Evolutionary conservation across 129 eudicot species (phyloP), one percentile per base, ranked within the genome.

Genomic region (Oenanthe sinensis): DNA sequence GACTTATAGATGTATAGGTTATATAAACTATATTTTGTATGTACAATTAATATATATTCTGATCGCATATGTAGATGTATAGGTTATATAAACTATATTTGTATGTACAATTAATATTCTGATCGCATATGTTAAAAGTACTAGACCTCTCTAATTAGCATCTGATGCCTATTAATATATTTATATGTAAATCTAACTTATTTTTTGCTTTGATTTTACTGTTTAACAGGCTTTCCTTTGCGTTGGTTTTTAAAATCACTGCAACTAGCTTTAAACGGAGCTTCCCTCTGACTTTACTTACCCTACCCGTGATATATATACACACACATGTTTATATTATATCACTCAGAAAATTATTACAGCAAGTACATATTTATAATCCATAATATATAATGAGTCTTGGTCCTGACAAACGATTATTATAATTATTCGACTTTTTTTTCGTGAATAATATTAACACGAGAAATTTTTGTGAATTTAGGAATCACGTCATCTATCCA

Each of bases 231-330:
- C 67, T 77, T 86, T 86, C 79, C 75, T 70, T 86, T 83, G 82
- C 67, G 65, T 86, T 86, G 83, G 80, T 75, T 86, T 86, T 81
- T 68, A 39, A 71, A 26, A 75, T 78, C 71, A 81, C 84, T 87
- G 83, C 65, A 81, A 86, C 75, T 78, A 81, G 78, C 81, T 80
- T 63, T 14, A 28, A 63, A 62, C 49, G 58, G 79, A 77, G 75
- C 71, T 37, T 33, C 71, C 44, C 73, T 30, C 74, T 24, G 74
- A 83, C 86, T 74, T 39, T 15, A 4, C 50, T 63, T 37, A 43
- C 70, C 84, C 60, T 71, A 72, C 36, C 39, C 19, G 39, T 71
- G 85, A 50, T 33, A 33, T 33, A 33, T 33, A 33, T 33, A 2
- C 50, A 11, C 16, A 48, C 19, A 13, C 15, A 3, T 3, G 15